Evolutionary conservation across 441 rosid genomes (phyloP).

Genomic region (Geranium incanum): DNA sequence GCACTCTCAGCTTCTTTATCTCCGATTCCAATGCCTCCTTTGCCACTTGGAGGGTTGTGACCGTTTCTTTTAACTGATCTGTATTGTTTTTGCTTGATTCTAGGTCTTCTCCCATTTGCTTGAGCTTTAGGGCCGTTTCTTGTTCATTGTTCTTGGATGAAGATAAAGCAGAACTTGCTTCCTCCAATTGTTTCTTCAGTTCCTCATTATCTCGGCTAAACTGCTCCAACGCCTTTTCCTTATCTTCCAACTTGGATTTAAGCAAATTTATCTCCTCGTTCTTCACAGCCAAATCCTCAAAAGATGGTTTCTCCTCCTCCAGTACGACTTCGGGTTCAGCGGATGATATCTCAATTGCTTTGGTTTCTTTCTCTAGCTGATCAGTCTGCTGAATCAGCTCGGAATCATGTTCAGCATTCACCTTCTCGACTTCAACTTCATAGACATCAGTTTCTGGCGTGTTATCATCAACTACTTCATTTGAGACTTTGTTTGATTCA

Average conservation of each 20-base stretch:
- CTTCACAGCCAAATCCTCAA: slow-evolving; percentile 33
- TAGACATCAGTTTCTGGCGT: slow-evolving; percentile 58
- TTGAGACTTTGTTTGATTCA: slow-evolving; percentile 20
- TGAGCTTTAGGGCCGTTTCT: slow-evolving; percentile 38
- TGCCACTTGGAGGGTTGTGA: slow-evolving; percentile 47
- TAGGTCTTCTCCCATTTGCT: slow-evolving; percentile 46
- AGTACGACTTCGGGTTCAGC: slow-evolving; percentile 17
- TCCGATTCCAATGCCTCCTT: slow-evolving; percentile 62
- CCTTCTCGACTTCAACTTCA: slow-evolving; percentile 51
- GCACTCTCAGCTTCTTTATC: slow-evolving; percentile 78
- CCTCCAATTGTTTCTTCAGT: slow-evolving; percentile 48
- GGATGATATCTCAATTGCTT: slow-evolving; percentile 14
- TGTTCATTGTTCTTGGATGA: slow-evolving; percentile 43
- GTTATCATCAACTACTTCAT: slow-evolving; percentile 32
- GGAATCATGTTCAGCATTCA: slow-evolving; percentile 26
- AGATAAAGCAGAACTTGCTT: slow-evolving; percentile 33
- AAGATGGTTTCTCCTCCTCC: slow-evolving; percentile 27
- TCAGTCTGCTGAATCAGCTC: slow-evolving; percentile 18
- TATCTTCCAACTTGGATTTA: slow-evolving; percentile 52
- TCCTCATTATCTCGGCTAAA: slow-evolving; percentile 41
- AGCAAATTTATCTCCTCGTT: slow-evolving; percentile 50
- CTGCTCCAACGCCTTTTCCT: slow-evolving; percentile 44
- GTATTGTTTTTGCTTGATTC: slow-evolving; percentile 43
- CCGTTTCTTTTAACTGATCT: slow-evolving; percentile 41
- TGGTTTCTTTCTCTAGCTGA: slow-evolving; percentile 24